Conservation (phyloP, 495 filamentous ascomycete species). For the Thozetella sp. region DNA sequence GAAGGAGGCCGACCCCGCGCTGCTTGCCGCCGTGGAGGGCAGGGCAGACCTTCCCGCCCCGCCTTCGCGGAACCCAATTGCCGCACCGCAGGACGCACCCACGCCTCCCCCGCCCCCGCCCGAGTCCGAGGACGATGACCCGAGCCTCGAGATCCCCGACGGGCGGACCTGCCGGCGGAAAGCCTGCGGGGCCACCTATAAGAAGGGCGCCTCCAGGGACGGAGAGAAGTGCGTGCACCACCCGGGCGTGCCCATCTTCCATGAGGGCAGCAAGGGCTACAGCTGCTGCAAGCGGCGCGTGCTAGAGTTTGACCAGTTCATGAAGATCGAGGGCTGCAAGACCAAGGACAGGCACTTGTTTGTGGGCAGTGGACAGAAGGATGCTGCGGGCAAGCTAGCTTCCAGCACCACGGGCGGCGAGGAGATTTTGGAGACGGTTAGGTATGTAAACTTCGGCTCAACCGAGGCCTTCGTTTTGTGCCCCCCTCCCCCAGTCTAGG, state of each 20-base stretch:
- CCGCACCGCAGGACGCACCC: constrained; percentile 54
- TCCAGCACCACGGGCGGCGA: constrained; percentile 47
- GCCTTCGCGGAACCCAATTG: constrained; percentile 47
- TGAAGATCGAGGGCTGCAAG: constrained; percentile 90
- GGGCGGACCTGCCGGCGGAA: constrained; percentile 77
- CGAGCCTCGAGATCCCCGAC: constrained; percentile 64
- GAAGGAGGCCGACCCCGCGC: constrained; percentile 37
- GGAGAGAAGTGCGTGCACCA: constrained; percentile 85
- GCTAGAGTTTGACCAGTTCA: constrained; percentile 96
- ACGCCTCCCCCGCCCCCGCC: constrained; percentile 66
- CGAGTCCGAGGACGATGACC: constrained; percentile 89
- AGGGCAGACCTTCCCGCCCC: constrained; percentile 40
- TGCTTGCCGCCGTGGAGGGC: constrained; percentile 28
- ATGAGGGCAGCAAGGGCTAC: constrained; percentile 97
- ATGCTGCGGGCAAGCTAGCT: constrained; percentile 37
- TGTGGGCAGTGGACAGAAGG: constrained; percentile 74
- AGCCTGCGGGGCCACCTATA: constrained; percentile 70
- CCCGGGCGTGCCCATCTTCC: constrained; percentile 86
- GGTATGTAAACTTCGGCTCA: constrained; percentile 41
- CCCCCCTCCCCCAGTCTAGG: background rate
- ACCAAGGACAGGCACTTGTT: constrained; percentile 84
- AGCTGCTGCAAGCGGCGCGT: constrained; percentile 95
- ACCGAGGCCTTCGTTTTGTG: no score
- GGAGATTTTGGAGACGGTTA: constrained; percentile 67
- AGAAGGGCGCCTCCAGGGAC: constrained; percentile 58